A percentile compares a stretch with the other conserved stretches of the same genome.
phyloP scores from a whole-genome alignment of 2,329 filamentous ascomycete species.

The Pestalotiopsis sp. region DNA sequence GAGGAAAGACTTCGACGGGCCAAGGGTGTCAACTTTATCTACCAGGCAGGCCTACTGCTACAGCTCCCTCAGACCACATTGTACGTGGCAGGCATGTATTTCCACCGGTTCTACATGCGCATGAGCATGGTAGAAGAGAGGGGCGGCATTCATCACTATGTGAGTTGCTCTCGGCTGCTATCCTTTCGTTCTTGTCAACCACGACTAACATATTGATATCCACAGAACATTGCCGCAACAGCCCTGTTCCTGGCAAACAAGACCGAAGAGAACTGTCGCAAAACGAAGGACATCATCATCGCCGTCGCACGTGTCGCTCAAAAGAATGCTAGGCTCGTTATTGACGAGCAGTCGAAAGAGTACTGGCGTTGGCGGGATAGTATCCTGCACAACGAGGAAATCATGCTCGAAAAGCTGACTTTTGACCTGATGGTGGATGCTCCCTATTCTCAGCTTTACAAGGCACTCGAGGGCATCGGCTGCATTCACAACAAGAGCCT shows the following conservation, averaged over 20 bases:
- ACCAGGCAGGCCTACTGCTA: constrained; percentile 89
- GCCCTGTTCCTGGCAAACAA: constrained; percentile 94
- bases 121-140: constrained; percentile 77
- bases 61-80: constrained; percentile 91
- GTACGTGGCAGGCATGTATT: constrained; percentile 89
- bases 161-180: constrained; percentile 46
- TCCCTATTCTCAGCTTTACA: constrained; percentile 82
- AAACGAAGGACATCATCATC: constrained; percentile 93
- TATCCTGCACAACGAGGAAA: constrained; percentile 88
- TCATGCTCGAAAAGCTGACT: constrained; percentile 87
- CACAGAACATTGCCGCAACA: constrained; percentile 81
- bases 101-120: constrained; percentile 95
- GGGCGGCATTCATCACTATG: constrained; percentile 85
- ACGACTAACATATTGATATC: neutral
- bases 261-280: constrained; percentile 94
- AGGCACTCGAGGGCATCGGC: constrained; percentile 74
- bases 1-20: constrained; percentile 81
- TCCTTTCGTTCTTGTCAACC: neutral
- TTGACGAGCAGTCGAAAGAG: constrained; percentile 97
- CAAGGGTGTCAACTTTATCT: constrained; percentile 96
- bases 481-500: constrained; percentile 80
- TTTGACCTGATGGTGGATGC: constrained; percentile 93
- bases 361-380: constrained; percentile 98
- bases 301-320: constrained; percentile 93
- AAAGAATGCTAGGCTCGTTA: constrained; percentile 85